These are phyloP conservation scores for Lepidium didymum DNA, from an alignment of 345 rosid species.

Conservation along the genomic window DNA sequence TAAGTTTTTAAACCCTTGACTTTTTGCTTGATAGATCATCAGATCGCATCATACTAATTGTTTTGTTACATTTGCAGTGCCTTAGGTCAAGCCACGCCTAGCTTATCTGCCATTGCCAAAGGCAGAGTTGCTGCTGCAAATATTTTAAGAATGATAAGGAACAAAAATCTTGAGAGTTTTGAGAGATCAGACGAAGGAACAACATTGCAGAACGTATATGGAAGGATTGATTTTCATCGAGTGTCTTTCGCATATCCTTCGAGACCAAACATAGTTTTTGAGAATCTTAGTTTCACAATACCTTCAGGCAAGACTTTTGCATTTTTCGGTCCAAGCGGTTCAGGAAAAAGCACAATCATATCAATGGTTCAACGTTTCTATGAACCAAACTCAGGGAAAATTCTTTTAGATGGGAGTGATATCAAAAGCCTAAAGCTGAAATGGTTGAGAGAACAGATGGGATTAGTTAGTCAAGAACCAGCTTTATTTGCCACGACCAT, in stretches of 20 bases:
- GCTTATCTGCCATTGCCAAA: slow-evolving; percentile 67
- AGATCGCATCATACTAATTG: background rate
- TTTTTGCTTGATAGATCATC: slow-evolving; percentile 1
- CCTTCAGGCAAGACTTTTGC: slow-evolving; percentile 62
- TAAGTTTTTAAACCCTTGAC: slow-evolving; percentile 29
- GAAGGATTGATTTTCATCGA: slow-evolving; percentile 49
- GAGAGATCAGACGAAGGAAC: slow-evolving; percentile 32
- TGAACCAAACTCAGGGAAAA: slow-evolving; percentile 69
- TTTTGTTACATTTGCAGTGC: slow-evolving; percentile 34
- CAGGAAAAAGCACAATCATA: slow-evolving; percentile 83
- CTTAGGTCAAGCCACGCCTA: slow-evolving; percentile 76
- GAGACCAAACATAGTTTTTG: slow-evolving; percentile 49
- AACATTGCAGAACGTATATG: slow-evolving; percentile 38
- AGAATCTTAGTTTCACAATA: slow-evolving; percentile 56
- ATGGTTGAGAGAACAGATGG: slow-evolving; percentile 86
- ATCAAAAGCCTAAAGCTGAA: slow-evolving; percentile 45
- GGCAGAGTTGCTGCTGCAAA: slow-evolving; percentile 63
- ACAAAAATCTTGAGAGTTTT: slow-evolving; percentile 16
- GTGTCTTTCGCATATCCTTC: slow-evolving; percentile 72
- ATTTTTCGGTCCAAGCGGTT: slow-evolving; percentile 83
- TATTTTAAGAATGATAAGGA: slow-evolving; percentile 45
- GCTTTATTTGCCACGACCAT: slow-evolving; percentile 74
- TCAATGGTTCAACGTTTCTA: slow-evolving; percentile 84
- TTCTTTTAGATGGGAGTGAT: slow-evolving; percentile 63
- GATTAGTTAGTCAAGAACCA: slow-evolving; percentile 90